Percentiles rank a stretch among this genome's conserved stretches.
These are phyloP conservation scores for Macroventuria anomochaeta DNA, from an alignment of 2,329 filamentous ascomycete genomes.

Conservation along the genomic window DNA sequence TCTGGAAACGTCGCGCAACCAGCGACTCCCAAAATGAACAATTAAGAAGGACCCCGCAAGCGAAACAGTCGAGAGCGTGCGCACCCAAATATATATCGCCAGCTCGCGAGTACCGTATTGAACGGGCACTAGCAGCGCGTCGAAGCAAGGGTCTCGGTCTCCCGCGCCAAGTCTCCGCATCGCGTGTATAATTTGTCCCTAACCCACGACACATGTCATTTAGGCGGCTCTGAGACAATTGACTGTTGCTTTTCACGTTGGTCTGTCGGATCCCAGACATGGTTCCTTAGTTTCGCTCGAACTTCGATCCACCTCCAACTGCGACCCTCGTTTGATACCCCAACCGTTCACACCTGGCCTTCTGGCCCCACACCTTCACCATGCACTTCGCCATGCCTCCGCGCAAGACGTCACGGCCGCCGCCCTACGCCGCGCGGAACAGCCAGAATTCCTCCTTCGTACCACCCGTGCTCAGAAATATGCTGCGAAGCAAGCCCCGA, in stretches of 20 bases:
- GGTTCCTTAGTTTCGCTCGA: slow-evolving; percentile 20
- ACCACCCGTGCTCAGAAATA: slow-evolving; percentile 55
- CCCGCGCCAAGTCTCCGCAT: slow-evolving; percentile 12
- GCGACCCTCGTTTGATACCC: slow-evolving; percentile 4
- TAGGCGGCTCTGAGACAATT: slow-evolving; percentile 4
- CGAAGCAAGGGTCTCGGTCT: slow-evolving; percentile 12
- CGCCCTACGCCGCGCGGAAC: slow-evolving; percentile 70
- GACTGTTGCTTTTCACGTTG: slow-evolving; percentile 3
- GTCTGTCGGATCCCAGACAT: slow-evolving; percentile 21
- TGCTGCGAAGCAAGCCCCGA: slow-evolving; percentile 65
- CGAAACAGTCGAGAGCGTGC: not conserved
- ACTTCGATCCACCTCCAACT: not conserved
- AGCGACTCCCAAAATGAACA: no score
- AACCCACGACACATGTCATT: slow-evolving; percentile 16
- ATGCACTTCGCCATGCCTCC: slow-evolving; percentile 91
- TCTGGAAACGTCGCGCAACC: no score
- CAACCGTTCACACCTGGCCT: slow-evolving; percentile 10
- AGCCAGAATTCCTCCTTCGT: slow-evolving; percentile 46
- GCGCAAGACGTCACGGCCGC: slow-evolving; percentile 79
- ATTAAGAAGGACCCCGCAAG: no score
- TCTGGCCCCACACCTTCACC: slow-evolving; percentile 22
- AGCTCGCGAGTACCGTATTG: slow-evolving; percentile 10
- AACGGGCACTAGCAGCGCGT: slow-evolving; percentile 3
- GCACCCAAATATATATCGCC: slow-evolving; percentile 1
- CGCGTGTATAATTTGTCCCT: slow-evolving; percentile 15